phyloP scores from a whole-genome alignment of 2,329 filamentous ascomycete genomes.

The Penicillium sp. region DNA sequence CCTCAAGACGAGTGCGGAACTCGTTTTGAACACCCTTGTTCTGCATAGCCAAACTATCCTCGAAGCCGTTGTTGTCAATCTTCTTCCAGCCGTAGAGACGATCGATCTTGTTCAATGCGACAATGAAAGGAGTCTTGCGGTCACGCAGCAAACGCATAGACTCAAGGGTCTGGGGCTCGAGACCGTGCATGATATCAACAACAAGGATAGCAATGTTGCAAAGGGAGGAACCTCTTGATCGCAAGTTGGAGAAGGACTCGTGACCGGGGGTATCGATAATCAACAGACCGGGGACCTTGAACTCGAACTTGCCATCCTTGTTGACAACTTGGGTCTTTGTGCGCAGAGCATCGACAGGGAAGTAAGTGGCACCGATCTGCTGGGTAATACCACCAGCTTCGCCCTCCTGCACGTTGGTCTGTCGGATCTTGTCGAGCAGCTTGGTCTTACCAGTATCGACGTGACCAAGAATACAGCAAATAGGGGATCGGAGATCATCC shows the following conservation, averaged over 20 bases:
- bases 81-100: slow-evolving; percentile 99
- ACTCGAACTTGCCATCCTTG: slow-evolving; percentile 82
- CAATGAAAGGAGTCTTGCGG: slow-evolving; percentile 95
- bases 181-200: slow-evolving; percentile 99
- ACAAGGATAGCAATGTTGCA: slow-evolving; percentile 99
- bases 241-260: slow-evolving; percentile 99
- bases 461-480: slow-evolving; percentile 99
- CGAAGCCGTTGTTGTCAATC: slow-evolving; percentile 97
- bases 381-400: slow-evolving; percentile 99
- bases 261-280: slow-evolving; percentile 98
- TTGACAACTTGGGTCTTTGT: slow-evolving; percentile 95
- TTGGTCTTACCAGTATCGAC: slow-evolving; percentile 99
- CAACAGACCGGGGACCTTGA: slow-evolving; percentile 95
- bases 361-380: slow-evolving; percentile 99
- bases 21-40: slow-evolving; percentile 92
- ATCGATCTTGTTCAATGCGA: slow-evolving; percentile 99
- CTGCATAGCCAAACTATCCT: slow-evolving; percentile 84
- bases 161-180: slow-evolving; percentile 95
- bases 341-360: slow-evolving; percentile 88
- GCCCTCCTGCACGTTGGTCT: slow-evolving; percentile 98
- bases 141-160: slow-evolving; percentile 94
- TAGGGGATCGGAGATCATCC: slow-evolving; percentile 93
- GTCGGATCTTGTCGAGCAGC: slow-evolving; percentile 94
- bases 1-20: slow-evolving; percentile 83
- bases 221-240: slow-evolving; percentile 93